Base-by-base conservation (phyloP, 805 yeast species). In the Candida patagonica region DNA sequence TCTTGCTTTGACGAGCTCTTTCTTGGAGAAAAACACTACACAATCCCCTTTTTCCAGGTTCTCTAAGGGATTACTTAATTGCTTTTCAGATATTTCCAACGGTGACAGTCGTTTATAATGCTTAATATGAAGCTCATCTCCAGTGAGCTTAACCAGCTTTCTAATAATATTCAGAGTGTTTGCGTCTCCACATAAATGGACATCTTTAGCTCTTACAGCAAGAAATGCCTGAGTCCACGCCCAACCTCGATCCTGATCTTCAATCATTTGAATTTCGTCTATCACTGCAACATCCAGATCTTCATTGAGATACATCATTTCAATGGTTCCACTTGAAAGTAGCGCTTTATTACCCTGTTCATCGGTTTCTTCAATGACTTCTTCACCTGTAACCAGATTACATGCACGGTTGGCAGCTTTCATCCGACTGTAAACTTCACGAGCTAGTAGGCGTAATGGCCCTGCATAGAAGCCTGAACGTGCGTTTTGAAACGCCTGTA, bases 181-280 rank as follows among this genome's bases (percentile, higher is more conserved):
- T 40, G 75, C 81, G 56, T 92, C 99, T 27, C 99, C 99, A 63
- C 99, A 92, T 5, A 89, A 55, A 63, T 92, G 97, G 2, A 92
- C 66, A 47, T 86, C 95, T 41, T 76, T 76, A 3, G 96, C 94
- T 43, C 73, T 73, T 0, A 78, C 92, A 3, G 97, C 97, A 25
- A 92, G 63, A 1, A 92, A 63, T 0, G 95, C 96, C 49, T 77
- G 76, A 0, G 96, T 81, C 97, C 98, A 92, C 0, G 96, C 94
- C 64, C 83, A 77, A 0, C 99, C 99, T 47, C 99, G 63, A 13
- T 63, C 63, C 6, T 65, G 64, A 54, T 88, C 95, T 1, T 74
- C 76, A 50, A 92, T 76, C 97, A 92, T 87, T 59, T 92, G 98
- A 48, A 92, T 89, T 57, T 92, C 98, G 64, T 92, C 98, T 21